These are phyloP conservation scores for Tetrahymena thermophila DNA, from an alignment of 73 alveolate genomes.

Conservation along the genomic window DNA sequence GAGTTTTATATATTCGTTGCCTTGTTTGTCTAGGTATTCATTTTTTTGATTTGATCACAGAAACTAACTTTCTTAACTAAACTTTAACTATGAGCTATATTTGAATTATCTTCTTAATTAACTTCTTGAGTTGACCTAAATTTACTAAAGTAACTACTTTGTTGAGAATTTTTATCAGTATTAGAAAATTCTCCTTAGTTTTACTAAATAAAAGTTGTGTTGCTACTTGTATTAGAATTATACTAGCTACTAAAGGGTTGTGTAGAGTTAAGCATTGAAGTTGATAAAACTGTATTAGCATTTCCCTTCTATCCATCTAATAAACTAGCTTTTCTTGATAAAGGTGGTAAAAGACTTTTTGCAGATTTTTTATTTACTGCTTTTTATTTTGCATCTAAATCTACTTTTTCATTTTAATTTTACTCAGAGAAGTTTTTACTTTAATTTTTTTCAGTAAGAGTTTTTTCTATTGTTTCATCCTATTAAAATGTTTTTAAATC, in stretches of 20 bases:
- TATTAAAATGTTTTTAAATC: too few relatives aligned
- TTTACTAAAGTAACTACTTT: not conserved
- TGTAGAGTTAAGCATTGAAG: not conserved
- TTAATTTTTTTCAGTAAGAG: too few relatives aligned
- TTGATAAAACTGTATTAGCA: not conserved
- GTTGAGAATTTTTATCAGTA: not conserved
- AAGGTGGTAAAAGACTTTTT: not conserved
- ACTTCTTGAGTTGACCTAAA: not conserved
- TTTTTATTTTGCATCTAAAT: too few relatives aligned
- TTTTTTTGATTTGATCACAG: not conserved
- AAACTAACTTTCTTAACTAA: not conserved
- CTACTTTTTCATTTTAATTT: not conserved
- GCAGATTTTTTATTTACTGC: not conserved
- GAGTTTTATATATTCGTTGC: not conserved
- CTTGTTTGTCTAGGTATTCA: too few relatives aligned
- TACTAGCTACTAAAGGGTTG: not conserved
- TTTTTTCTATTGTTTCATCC: too few relatives aligned
- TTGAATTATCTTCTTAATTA: too few relatives aligned
- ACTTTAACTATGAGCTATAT: not conserved
- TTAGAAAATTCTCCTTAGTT: not conserved
- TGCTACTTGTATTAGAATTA: not conserved
- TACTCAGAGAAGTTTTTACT: not conserved
- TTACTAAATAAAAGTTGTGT: not conserved
- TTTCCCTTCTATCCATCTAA: not conserved
- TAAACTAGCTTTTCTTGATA: not conserved